Evolutionary conservation across 805 yeast species (phyloP), one percentile per base, ranked within the genome.

Genomic region (Pichia paraexigua): DNA sequence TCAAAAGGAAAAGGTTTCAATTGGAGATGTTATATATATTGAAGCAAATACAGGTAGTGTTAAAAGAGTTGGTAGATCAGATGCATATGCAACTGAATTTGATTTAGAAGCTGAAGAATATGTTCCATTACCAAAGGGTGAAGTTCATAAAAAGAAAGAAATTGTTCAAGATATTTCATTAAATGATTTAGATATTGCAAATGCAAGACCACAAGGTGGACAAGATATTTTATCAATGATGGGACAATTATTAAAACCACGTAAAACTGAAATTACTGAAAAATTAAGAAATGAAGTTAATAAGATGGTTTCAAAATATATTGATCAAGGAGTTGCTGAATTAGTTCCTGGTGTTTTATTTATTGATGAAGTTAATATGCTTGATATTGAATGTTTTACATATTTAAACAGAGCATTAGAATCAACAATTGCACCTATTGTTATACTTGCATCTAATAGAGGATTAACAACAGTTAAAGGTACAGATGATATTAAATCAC

Each of bases 61-160:
- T 62, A 83, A 94, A 51, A 89, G 92, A 69, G 79, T 94, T 58
- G 99, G 99, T 54, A 83, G 97, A 70, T 91, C 97, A 0, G 95
- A 89, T 70, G 84, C 98, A 7, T 81, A 97, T 60, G 95, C 97
- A 7, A 80, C 99, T 61, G 99, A 94, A 70, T 94, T 94, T 69
- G 99, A 94, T 71, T 97, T 98, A 21, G 96, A 97, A 49, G 98
- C 95, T 58, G 91, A 97, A 47, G 91, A 90, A 70, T 94, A 94
- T 67, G 96, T 94, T 53, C 97, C 94, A 70, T 86, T 96, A 66
- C 99, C 99, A 41, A 97, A 94, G 68, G 99, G 99, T 52, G 99
- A 94, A 74, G 80, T 94, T 64, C 99, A 94, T 73, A 87, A 88
- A 65, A 83, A 97, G 63, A 89, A 88, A 65, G 95, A 90, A 64